phyloP scores from a whole-genome alignment of 2,329 filamentous ascomycete species.

The Botryotinia narcissicola region DNA sequence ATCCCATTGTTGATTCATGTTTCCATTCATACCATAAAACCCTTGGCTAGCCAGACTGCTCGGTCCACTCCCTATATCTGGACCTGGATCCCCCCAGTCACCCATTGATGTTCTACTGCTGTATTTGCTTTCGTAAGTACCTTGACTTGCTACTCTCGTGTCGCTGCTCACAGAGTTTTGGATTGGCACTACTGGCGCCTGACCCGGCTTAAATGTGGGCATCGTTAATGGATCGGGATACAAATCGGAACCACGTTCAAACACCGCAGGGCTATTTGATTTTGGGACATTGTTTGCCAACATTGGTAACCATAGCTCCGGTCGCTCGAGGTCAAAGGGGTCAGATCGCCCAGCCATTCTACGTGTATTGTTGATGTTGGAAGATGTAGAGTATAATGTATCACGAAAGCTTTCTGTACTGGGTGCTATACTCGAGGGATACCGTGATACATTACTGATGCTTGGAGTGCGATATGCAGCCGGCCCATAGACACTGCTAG shows the following conservation, averaged over 20 bases:
- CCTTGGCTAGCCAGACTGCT: constrained; percentile 4
- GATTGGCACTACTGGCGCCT: not conserved
- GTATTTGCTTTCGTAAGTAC: constrained; percentile 32
- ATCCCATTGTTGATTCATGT: constrained; percentile 21
- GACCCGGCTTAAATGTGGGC: not conserved
- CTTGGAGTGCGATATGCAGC: constrained; percentile 27
- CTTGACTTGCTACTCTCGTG: constrained; percentile 15
- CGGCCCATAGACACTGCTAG: constrained; percentile 32
- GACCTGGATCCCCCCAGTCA: constrained; percentile 54
- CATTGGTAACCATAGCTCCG: constrained; percentile 43
- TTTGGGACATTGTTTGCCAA: constrained; percentile 21
- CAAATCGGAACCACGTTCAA: not conserved
- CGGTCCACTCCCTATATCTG: constrained; percentile 46
- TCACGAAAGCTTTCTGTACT: constrained; percentile 39
- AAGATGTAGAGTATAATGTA: constrained; percentile 43
- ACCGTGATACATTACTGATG: constrained; percentile 28
- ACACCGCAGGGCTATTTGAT: not conserved
- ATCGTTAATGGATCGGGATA: constrained; percentile 13
- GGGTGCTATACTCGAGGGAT: constrained; percentile 35
- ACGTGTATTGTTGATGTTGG: constrained; percentile 41
- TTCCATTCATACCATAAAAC: constrained; percentile 17
- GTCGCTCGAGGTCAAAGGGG: constrained; percentile 62
- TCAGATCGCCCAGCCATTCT: constrained; percentile 61
- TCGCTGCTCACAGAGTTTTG: constrained; percentile 9
- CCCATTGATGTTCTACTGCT: constrained; percentile 31